These are phyloP conservation scores for Monilinia fructicola DNA, from an alignment of 2,329 filamentous ascomycete species.

Conservation along the genomic window DNA sequence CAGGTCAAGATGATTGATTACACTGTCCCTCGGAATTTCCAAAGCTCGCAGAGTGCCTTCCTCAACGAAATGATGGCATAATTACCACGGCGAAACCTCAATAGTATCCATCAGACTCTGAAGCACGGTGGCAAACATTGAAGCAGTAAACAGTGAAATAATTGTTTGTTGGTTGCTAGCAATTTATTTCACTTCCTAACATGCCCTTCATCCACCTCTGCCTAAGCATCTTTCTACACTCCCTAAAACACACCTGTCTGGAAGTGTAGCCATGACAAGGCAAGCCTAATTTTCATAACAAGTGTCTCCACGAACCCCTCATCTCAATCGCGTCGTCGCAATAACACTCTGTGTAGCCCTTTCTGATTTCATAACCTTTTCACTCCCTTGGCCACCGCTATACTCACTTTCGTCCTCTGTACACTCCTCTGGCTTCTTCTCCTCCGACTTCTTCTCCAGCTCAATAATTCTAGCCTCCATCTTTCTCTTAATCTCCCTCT, in stretches of 20 bases:
- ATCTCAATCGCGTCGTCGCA: conserved; percentile 2
- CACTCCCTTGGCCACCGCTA: not conserved
- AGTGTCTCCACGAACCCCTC: no score
- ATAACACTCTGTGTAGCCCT: not conserved
- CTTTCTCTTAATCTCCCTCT: not conserved
- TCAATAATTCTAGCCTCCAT: not conserved
- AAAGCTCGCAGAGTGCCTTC: not conserved
- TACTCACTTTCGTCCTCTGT: not conserved
- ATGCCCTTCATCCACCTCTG: not conserved
- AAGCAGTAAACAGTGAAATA: no score
- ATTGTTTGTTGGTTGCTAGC: not conserved
- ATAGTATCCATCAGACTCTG: not conserved
- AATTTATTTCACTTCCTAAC: not conserved
- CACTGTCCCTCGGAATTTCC: not conserved
- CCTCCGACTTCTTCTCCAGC: not conserved
- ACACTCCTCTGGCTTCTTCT: not conserved
- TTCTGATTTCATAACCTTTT: not conserved
- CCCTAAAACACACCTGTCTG: no score
- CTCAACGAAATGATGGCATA: not conserved
- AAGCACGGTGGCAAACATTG: not conserved
- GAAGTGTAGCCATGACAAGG: not conserved
- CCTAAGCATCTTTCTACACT: not conserved
- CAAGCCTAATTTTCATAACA: not conserved
- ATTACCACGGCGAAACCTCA: not conserved
- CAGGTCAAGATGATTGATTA: not conserved